These are phyloP conservation scores for Taphrina populina DNA, from an alignment of 1,139 yeast species.

Conservation along the genomic window DNA sequence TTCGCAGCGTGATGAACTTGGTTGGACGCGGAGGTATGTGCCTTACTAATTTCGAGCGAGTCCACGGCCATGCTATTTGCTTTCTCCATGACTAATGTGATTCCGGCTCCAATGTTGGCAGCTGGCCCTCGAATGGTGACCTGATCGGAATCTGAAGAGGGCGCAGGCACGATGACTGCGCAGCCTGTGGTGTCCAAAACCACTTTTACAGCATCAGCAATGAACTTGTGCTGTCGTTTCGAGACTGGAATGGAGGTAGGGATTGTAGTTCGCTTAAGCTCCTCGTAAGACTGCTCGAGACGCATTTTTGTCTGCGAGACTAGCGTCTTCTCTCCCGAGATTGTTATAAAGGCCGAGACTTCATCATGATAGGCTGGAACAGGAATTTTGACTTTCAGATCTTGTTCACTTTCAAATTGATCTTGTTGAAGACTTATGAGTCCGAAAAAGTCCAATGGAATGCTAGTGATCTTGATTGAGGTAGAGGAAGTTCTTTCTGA, in stretches of 20 bases:
- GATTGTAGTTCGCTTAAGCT: constrained; percentile 44
- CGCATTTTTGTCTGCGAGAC: constrained; percentile 54
- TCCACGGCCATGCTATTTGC: constrained; percentile 61
- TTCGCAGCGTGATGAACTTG: constrained; percentile 71
- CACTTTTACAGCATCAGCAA: constrained; percentile 45
- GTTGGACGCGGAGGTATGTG: constrained; percentile 56
- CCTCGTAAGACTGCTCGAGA: constrained; percentile 52
- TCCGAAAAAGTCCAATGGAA: constrained; percentile 47
- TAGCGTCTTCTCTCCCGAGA: constrained; percentile 65
- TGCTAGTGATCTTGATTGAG: constrained; percentile 44
- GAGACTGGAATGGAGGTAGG: constrained; percentile 54
- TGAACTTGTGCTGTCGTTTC: constrained; percentile 54
- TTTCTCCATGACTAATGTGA: constrained; percentile 55
- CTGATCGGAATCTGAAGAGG: constrained; percentile 46
- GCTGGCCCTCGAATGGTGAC: constrained; percentile 62
- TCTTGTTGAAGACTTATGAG: constrained; percentile 37
- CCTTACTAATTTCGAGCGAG: constrained; percentile 74
- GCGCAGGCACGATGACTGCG: constrained; percentile 58
- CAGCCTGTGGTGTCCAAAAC: constrained; percentile 61
- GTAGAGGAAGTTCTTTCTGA: constrained; percentile 49
- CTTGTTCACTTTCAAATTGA: constrained; percentile 39
- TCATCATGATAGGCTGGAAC: constrained; percentile 16
- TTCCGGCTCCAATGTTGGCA: constrained; percentile 59
- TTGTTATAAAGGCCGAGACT: constrained; percentile 44
- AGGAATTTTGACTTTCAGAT: constrained; percentile 48